Evolutionary conservation across 1,139 yeast species (phyloP), one percentile per base, ranked within the genome.

Genomic region (Lodderomyces beijingensis): DNA sequence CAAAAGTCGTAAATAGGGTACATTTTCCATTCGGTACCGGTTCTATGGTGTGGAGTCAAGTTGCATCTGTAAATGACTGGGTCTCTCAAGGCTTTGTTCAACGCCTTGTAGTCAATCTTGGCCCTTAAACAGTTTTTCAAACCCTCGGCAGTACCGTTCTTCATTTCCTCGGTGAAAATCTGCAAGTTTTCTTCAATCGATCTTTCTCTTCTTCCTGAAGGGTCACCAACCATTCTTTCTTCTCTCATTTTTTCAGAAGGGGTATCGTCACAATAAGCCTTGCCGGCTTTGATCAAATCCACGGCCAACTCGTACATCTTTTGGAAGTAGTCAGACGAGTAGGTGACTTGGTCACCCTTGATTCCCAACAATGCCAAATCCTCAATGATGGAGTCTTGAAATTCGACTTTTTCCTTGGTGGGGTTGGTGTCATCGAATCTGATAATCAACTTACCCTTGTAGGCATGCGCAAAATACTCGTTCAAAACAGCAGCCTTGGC

Each of bases 1-100:
- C 98, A 91, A 65, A 93, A 93, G 58, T 93, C 98, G 57, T 93
- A 93, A 13, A 98, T 93, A 42, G 99, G 99, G 55, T 93, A 93
- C 40, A 93, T 89, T 62, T 83, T 87, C 99, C 99, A 93, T 59
- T 84, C 84, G 55, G 77, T 81, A 36, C 97, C 98, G 11, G 98
- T 91, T 63, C 98, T 81, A 59, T 91, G 95, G 62, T 93, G 98
- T 18, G 87, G 77, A 16, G 95, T 89, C 49, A 89, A 72, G 49
- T 93, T 70, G 5, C 93, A 96, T 59, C 99, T 78, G 65, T 93
- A 93, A n/a, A 98, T 98, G 39, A 91, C 94, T 47, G 91, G 74
- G 61, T 93, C 99, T 98, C 99, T 93, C 98, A 93, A 93, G 65
- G 91, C 98, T 14, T 98, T 98, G 46, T 87, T 85, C 44, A 96